Percentiles rank a stretch among this genome's conserved stretches.
Evolutionary conservation across 1,139 yeast genomes (phyloP).

Genomic region (Chernovozyma sophiae-reginae): DNA sequence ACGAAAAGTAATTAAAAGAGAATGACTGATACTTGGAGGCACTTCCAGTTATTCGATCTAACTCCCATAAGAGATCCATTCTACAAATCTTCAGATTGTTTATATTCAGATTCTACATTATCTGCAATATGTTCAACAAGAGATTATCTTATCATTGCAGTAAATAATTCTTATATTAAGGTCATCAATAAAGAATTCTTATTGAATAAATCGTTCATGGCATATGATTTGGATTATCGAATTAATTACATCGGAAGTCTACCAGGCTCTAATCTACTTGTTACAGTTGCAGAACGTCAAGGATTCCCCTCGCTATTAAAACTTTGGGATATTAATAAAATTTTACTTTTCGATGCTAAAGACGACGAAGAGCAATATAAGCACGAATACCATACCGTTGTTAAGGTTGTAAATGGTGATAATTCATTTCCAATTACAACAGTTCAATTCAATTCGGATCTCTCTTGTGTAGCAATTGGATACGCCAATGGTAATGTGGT

Average conservation of each 20-base stretch:
- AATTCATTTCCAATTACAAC: conserved; percentile 75
- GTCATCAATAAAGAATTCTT: conserved; percentile 51
- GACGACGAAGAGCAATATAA: conserved; percentile 33
- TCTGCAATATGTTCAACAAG: conserved; percentile 56
- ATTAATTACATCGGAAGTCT: conserved; percentile 54
- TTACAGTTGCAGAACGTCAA: conserved; percentile 71
- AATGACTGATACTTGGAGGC: conserved; percentile 58
- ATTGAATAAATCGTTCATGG: conserved; percentile 48
- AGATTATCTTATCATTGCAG: conserved; percentile 56
- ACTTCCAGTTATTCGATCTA: conserved; percentile 81
- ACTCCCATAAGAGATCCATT: conserved; percentile 84
- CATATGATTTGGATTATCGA: conserved; percentile 62
- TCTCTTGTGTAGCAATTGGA: conserved; percentile 73
- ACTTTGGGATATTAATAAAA: conserved; percentile 65
- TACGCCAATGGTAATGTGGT: conserved; percentile 85
- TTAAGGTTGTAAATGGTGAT: conserved; percentile 42
- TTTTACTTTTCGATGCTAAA: conserved; percentile 23
- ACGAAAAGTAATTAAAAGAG: too few relatives aligned
- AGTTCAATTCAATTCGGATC: conserved; percentile 51
- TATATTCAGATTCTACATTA: conserved; percentile 77
- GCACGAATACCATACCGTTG: conserved; percentile 33
- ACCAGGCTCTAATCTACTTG: conserved; percentile 45
- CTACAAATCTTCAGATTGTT: conserved; percentile 54
- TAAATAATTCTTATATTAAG: conserved; percentile 51
- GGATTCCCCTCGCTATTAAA: conserved; percentile 66